Conservation (phyloP, 768 basidiomycete genomes). For the Gautieria morchelliformis region DNA sequence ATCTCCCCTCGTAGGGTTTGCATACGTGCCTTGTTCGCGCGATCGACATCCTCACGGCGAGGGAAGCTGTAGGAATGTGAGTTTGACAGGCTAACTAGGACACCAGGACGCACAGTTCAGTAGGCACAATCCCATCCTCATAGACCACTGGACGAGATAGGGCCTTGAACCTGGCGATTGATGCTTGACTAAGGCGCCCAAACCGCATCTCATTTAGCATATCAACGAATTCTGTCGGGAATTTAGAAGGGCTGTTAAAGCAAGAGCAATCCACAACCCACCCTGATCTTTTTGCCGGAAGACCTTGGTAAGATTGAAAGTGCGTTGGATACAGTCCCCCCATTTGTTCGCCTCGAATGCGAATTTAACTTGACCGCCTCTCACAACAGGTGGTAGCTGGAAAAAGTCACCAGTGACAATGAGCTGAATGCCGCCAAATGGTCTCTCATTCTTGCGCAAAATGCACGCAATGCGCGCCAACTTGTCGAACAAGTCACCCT, state of each 20-base stretch:
- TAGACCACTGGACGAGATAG: constrained; percentile 67
- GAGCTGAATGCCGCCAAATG: constrained; percentile 94
- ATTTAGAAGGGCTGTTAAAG: not conserved
- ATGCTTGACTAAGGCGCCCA: constrained; percentile 56
- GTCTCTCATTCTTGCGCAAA: constrained; percentile 50
- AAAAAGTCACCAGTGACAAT: constrained; percentile 97
- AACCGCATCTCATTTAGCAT: constrained; percentile 99
- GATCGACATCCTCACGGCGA: constrained; percentile 83
- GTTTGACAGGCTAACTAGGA: constrained; percentile 1
- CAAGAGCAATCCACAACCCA: constrained; percentile 23
- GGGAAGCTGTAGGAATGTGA: constrained; percentile 58
- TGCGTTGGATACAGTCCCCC: constrained; percentile 63
- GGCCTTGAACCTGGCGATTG: constrained; percentile 59
- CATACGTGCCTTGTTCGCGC: constrained; percentile 69
- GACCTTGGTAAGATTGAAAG: constrained; percentile 90
- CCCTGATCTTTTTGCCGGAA: constrained; percentile 91
- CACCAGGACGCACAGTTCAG: constrained; percentile 65
- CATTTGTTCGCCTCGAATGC: constrained; percentile 86
- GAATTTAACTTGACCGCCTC: constrained; percentile 59
- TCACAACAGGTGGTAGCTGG: constrained; percentile 89
- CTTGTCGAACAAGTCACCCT: constrained; percentile 89
- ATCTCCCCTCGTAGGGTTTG: constrained; percentile 42
- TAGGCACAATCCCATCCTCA: constrained; percentile 75
- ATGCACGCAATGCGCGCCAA: constrained; percentile 59
- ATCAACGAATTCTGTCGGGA: constrained; percentile 66